Conservation (phyloP, 1,139 yeast species). For the Blastobotrys elegans region DNA sequence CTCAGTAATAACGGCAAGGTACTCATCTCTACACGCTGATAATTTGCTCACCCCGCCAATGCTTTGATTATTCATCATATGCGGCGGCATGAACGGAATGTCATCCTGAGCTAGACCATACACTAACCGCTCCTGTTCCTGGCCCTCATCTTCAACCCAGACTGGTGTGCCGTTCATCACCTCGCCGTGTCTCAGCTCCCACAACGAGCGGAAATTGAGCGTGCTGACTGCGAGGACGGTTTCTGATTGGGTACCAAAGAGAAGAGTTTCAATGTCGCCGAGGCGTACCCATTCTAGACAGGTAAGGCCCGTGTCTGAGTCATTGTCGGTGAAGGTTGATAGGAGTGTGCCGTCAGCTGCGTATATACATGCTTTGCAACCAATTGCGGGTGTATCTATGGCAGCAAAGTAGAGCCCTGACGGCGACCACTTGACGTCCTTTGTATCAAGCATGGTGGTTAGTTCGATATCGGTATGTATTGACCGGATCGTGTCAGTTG, state of each 20-base stretch:
- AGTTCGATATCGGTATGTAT: conserved; percentile 13
- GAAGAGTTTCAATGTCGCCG: conserved; percentile 16
- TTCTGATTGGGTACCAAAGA: conserved; percentile 25
- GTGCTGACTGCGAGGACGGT: conserved; percentile 19
- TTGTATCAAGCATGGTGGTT: conserved; percentile 21
- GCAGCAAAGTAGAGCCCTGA: conserved; percentile 26
- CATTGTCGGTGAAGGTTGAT: conserved; percentile 5
- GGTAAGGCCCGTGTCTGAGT: neutral
- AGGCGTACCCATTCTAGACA: conserved; percentile 12
- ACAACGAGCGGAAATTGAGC: conserved; percentile 18
- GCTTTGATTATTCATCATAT: neutral
- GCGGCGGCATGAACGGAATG: conserved; percentile 16
- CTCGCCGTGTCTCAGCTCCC: conserved; percentile 22
- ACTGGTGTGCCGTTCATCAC: conserved; percentile 15
- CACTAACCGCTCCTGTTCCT: conserved; percentile 3
- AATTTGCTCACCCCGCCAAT: conserved; percentile 12
- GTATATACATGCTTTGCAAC: conserved; percentile 25
- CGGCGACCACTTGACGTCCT: conserved; percentile 23
- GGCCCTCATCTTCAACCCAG: conserved; percentile 22
- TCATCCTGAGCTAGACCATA: conserved; percentile 11
- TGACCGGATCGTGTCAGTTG: conserved; percentile 17
- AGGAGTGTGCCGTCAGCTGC: conserved; percentile 20
- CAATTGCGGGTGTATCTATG: conserved; percentile 25
- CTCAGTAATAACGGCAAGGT: conserved; percentile 19
- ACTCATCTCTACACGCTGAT: conserved; percentile 14